Base-by-base conservation (phyloP, 2,329 filamentous ascomycete species). In the Pseudogymnoascus sp. region DNA sequence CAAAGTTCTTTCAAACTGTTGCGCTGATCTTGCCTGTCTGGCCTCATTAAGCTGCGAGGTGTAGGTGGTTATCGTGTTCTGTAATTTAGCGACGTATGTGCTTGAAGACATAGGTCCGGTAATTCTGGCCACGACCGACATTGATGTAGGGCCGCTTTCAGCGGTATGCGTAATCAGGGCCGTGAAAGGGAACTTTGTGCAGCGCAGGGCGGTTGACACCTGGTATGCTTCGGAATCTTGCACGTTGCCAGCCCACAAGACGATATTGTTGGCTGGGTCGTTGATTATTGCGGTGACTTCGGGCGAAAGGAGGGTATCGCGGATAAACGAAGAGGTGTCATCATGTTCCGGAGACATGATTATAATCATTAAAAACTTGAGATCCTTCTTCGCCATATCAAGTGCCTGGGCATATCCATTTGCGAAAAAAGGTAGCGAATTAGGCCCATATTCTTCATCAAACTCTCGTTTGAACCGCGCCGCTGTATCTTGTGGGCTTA, bases 181-280 rank as follows among this genome's bases (percentile, higher is more conserved):
- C 0, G 89, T 86, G 72, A 96, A 97, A 8, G 94, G 94, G 69
- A 94, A 97, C 71, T 95, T 96, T 63, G 90, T 96, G 74, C 90
- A 94, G 67, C 87, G 87, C 65, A 97, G 85, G 50, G 92, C 91
- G 11, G 84, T 82, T n/a, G 92, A 86, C 39, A 97, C 91, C 72
- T 97, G 92, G 74, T 95, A 97, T 4, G 93, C 90, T 76, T 99
- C 94, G 2, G 91, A 88, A 72, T 99, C 94, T 65, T 92, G 85
- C 0, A 97, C 88, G 67, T 92, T 96, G 54, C 94, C 94, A 39
- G 88, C 91, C 94, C 94, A 99, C 2, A 99, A 75, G 36, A 97
- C 78, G 30, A 97, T 83, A 70, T 93, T 89, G 73, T 92, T 92
- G 35, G 80, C 75, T 0, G 89, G 84, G 63, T 93, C 83, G 65